Evolutionary conservation across 2,329 filamentous ascomycete genomes (phyloP), one percentile per base, ranked within the genome.

Genomic region (Colletotrichum sp.): DNA sequence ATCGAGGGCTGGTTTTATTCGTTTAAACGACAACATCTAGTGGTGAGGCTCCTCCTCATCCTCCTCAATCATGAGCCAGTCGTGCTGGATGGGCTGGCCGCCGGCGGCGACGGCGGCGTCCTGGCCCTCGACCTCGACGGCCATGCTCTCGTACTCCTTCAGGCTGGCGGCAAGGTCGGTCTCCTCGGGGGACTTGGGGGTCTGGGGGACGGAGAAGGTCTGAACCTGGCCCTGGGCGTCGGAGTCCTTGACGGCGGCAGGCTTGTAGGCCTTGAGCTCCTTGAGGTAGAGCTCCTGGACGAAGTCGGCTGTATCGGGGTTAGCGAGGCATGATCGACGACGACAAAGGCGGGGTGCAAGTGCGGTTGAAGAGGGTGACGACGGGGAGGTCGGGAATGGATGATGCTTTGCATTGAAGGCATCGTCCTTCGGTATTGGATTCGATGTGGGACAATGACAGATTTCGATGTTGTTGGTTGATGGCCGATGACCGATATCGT

Each of bases 251-350:
- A 96, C 85, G 80, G 92, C 89, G 73, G 94, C 89, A 78, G 93
- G 89, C 92, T 98, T 98, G 94, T 98, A 98, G 87, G 93, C 92
- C 89, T 96, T 97, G 85, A 99, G 93, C 88, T 98, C 96, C 87
- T 94, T 94, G 81, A 99, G 93, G 91, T 99, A 99, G 84, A 99
- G 92, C 86, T 98, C 96, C 89, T 98, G 97, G 82, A 99, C 95
- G 83, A 98, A 93, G 87, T 99, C 97, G 92, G 95, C 97, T 98
- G 84, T 79, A 67, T 30, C 39, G 43, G 68, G 60, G 69, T 75
- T 68, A 75, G 69, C 60, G 55, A 56, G 28, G 25, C 39, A 25
- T 25, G 18, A 15, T 36, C 25, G 10, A 34, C 39, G 27, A 13
- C 12, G 69, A 22, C 61, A 39, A 75, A 61, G 16, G 60, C 27